phyloP scores from a whole-genome alignment of 2,329 filamentous ascomycete genomes.

The Sphaerulina vaccinii region DNA sequence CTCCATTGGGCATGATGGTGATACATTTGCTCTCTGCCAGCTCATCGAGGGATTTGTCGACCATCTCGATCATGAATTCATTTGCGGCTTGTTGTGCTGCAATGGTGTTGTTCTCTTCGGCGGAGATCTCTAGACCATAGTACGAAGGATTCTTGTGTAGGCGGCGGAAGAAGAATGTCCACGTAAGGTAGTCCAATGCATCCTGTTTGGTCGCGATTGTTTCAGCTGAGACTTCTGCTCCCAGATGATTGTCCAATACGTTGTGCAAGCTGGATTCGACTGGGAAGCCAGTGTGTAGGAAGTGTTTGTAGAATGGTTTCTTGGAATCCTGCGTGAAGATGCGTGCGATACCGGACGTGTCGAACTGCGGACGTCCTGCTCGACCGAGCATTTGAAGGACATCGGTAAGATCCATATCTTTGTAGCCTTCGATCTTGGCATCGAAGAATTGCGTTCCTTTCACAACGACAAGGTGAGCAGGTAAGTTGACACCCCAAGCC shows the following conservation, averaged over 20 bases:
- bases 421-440: conserved; percentile 95
- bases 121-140: conserved; percentile 90
- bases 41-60: conserved; percentile 79
- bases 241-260: conserved; percentile 93
- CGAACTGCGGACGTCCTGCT: conserved; percentile 93
- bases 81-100: conserved; percentile 84
- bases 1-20: conserved; percentile 77
- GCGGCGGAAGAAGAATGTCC: conserved; percentile 98
- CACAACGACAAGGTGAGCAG: conserved; percentile 91
- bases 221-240: conserved; percentile 89
- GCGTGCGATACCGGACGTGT: conserved; percentile 89
- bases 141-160: conserved; percentile 98
- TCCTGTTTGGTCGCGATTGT: conserved; percentile 95
- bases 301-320: conserved; percentile 99
- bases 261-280: conserved; percentile 96
- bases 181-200: conserved; percentile 93
- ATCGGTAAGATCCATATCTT: conserved; percentile 98
- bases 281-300: conserved; percentile 94
- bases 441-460: conserved; percentile 99
- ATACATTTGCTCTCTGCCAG: conserved; percentile 83
- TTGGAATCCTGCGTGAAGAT: conserved; percentile 98
- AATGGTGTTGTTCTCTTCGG: conserved; percentile 86
- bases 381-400: conserved; percentile 97
- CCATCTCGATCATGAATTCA: conserved; percentile 90
- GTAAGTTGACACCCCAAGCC: conserved; percentile 97